These are phyloP conservation scores for Eurotiales sp. DNA, from an alignment of 2,329 filamentous ascomycete genomes.

Conservation along the genomic window DNA sequence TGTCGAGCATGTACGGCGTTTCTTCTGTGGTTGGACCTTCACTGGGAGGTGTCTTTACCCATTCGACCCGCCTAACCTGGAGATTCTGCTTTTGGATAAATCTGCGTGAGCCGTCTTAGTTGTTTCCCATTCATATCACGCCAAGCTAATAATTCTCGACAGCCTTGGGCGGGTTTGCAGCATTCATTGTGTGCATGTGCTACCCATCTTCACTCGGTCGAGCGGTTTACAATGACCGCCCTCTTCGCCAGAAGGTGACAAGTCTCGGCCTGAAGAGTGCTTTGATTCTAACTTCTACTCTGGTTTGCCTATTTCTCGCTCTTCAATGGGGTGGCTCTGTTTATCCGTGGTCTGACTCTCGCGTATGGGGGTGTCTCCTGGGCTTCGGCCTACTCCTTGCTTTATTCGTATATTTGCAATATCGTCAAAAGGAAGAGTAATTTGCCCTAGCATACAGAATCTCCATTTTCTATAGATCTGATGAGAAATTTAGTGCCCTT, in stretches of 20 bases:
- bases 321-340: neutral
- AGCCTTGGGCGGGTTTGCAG: neutral
- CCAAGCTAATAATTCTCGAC: too few species aligned
- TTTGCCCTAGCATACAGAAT: too few species aligned
- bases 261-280: neutral
- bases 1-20: neutral
- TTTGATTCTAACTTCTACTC: neutral
- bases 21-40: neutral
- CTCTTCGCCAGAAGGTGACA: neutral
- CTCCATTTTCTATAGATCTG: neutral
- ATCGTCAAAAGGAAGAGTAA: neutral
- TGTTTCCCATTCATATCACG: neutral
- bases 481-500: neutral
- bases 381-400: neutral
- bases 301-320: neutral
- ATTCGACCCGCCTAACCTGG: neutral
- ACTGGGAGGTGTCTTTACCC: neutral
- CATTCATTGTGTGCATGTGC: neutral
- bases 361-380: neutral
- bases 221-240: too few species aligned
- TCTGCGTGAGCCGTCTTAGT: neutral
- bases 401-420: neutral
- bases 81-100: slow-evolving; percentile 3
- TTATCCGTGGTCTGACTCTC: neutral
- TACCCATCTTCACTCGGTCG: too few species aligned